These are phyloP conservation scores for Davidsoniella eucalypti DNA, from an alignment of 2,329 filamentous ascomycete genomes.

Conservation along the genomic window DNA sequence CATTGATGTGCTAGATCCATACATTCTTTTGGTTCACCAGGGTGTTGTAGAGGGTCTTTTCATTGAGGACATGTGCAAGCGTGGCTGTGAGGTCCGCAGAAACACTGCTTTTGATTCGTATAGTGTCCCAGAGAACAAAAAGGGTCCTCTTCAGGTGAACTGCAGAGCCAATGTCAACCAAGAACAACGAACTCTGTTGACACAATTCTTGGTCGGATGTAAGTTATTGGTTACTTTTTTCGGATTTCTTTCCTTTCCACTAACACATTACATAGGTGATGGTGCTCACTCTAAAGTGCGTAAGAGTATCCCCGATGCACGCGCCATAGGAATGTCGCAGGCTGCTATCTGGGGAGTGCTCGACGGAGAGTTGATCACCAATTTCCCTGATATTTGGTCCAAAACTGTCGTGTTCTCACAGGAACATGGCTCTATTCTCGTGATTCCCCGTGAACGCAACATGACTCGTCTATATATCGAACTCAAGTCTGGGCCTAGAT, in stretches of 20 bases:
- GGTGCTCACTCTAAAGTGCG: constrained; percentile 57
- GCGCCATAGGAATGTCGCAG: constrained; percentile 39
- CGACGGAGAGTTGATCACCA: constrained; percentile 52
- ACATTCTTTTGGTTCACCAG: constrained; percentile 48
- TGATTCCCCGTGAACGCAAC: constrained; percentile 56
- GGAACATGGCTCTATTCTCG: constrained; percentile 51
- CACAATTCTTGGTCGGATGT: constrained; percentile 54
- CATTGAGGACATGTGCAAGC: constrained; percentile 48
- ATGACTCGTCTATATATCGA: constrained; percentile 49
- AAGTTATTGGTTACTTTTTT: constrained; percentile 16
- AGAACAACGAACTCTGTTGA: constrained; percentile 32
- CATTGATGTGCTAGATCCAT: constrained; percentile 40
- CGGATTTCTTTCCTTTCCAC: not conserved
- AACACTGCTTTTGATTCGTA: constrained; percentile 48
- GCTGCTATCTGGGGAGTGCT: constrained; percentile 51
- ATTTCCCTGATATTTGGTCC: constrained; percentile 62
- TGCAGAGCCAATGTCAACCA: constrained; percentile 35
- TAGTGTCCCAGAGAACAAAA: constrained; percentile 27
- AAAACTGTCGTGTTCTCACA: constrained; percentile 55
- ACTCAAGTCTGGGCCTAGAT: constrained; percentile 30
- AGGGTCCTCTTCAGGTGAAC: constrained; percentile 31
- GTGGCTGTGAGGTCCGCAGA: constrained; percentile 45
- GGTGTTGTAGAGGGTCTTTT: constrained; percentile 60
- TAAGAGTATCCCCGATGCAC: constrained; percentile 40
- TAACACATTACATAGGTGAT: constrained; percentile 31